Conservation (phyloP, 179 eudicot species). For the Beta lomatogona region DNA sequence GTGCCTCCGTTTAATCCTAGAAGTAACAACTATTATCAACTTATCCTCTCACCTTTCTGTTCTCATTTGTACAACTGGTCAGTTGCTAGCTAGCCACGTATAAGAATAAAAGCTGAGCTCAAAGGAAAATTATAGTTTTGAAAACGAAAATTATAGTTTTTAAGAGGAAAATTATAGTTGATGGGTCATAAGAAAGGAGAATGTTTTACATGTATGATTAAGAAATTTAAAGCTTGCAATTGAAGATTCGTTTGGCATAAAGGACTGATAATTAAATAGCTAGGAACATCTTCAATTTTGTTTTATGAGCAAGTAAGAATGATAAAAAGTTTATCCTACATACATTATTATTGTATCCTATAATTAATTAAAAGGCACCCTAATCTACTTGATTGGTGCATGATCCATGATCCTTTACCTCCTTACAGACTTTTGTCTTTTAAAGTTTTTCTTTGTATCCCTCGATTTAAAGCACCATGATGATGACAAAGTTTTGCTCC, state of each 20-base stretch:
- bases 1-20: too few relatives aligned
- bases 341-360: slow-evolving; percentile 30
- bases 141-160: too few relatives aligned
- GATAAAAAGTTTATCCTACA: slow-evolving; percentile 17
- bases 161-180: neutral
- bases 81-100: too few relatives aligned
- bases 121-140: too few relatives aligned
- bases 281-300: slow-evolving; percentile 14
- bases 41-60: too few relatives aligned
- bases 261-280: slow-evolving; percentile 31
- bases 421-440: slow-evolving; percentile 13
- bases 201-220: slow-evolving; percentile 8
- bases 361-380: slow-evolving; percentile 17
- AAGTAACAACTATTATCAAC: too few relatives aligned
- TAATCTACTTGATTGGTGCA: slow-evolving; percentile 27
- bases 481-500: slow-evolving; percentile 1
- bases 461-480: slow-evolving; percentile 10
- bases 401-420: slow-evolving; percentile 24
- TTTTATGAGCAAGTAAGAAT: slow-evolving; percentile 31
- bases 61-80: too few relatives aligned
- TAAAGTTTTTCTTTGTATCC: slow-evolving; percentile 2
- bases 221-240: slow-evolving; percentile 23
- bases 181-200: slow-evolving; percentile 30
- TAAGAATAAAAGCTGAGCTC: too few relatives aligned
- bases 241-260: slow-evolving; percentile 36